Percentiles rank a stretch among this genome's conserved stretches.
These are phyloP conservation scores for Posidonia australis DNA, from an alignment of 106 monocot genomes.

Conservation along the genomic window DNA sequence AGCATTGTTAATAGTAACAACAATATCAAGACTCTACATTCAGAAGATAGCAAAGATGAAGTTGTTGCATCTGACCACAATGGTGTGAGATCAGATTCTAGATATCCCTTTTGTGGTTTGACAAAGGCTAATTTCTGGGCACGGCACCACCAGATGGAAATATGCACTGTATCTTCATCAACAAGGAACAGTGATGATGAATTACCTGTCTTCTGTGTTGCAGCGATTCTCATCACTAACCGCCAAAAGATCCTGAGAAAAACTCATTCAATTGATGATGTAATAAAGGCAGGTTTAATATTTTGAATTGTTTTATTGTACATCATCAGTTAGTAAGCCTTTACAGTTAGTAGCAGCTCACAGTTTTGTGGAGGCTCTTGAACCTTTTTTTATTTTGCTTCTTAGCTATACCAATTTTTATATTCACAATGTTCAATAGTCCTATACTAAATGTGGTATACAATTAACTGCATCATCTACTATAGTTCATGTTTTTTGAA, in stretches of 20 bases:
- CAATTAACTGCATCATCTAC: no score
- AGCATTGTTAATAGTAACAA: conserved; percentile 20
- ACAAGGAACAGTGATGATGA: conserved; percentile 54
- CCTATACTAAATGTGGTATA: no score
- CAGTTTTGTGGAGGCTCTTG: no score
- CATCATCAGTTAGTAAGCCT: background rate
- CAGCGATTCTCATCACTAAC: conserved; percentile 84
- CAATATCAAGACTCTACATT: conserved; percentile 10
- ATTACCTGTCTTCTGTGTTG: conserved; percentile 88
- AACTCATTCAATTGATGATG: conserved; percentile 82
- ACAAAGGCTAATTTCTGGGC: conserved; percentile 70
- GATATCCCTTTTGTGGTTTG: conserved; percentile 85
- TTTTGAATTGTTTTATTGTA: background rate
- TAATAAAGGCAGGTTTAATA: conserved; percentile 59
- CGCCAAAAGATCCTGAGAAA: conserved; percentile 86
- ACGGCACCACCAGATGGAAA: conserved; percentile 33
- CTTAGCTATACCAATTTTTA: no score
- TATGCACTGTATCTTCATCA: conserved; percentile 8
- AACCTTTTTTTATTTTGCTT: no score
- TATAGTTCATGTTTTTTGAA: no score
- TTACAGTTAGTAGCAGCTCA: background rate
- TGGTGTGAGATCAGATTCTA: conserved; percentile 37
- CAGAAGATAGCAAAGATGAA: conserved; percentile 24
- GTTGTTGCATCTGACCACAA: conserved; percentile 17
- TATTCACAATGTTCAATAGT: no score